These are phyloP conservation scores for Auriscalpium microsporum DNA, from an alignment of 768 basidiomycete species.

Conservation along the genomic window DNA sequence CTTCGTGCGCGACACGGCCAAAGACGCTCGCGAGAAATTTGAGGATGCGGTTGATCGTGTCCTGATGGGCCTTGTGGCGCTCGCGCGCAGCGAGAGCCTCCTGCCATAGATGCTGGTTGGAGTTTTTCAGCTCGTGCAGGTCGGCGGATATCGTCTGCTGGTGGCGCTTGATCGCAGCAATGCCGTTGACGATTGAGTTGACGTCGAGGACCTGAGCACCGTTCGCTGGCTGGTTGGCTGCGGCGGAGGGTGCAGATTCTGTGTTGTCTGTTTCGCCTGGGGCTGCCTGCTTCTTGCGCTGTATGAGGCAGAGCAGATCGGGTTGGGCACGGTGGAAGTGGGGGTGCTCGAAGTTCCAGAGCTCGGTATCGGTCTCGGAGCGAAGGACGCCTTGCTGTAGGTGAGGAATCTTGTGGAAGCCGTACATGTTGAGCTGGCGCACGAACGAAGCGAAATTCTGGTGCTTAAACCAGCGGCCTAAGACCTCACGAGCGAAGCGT, in stretches of 20 bases:
- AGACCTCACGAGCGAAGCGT: slow-evolving; percentile 79
- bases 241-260: slow-evolving; percentile 8
- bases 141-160: slow-evolving; percentile 89
- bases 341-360: slow-evolving; percentile 88
- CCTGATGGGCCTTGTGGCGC: slow-evolving; percentile 86
- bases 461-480: slow-evolving; percentile 97
- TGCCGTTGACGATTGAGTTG: slow-evolving; percentile 70
- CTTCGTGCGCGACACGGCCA: slow-evolving; percentile 38
- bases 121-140: slow-evolving; percentile 77
- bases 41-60: slow-evolving; percentile 92
- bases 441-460: slow-evolving; percentile 91
- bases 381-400: slow-evolving; percentile 90
- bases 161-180: slow-evolving; percentile 82
- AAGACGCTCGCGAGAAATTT: slow-evolving; percentile 93
- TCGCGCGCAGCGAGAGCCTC: slow-evolving; percentile 74
- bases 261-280: slow-evolving; percentile 22
- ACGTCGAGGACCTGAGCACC: slow-evolving; percentile 62
- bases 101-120: slow-evolving; percentile 89
- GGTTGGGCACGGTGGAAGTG: slow-evolving; percentile 87
- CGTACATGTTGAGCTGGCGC: slow-evolving; percentile 92
- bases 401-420: slow-evolving; percentile 92
- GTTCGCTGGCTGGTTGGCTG: slow-evolving; percentile 19
- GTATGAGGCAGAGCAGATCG: slow-evolving; percentile 79
- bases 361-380: slow-evolving; percentile 71
- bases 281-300: slow-evolving; percentile 63